These are phyloP conservation scores for Xylaria multiplex DNA, from an alignment of 2,329 filamentous ascomycete genomes.

Conservation along the genomic window DNA sequence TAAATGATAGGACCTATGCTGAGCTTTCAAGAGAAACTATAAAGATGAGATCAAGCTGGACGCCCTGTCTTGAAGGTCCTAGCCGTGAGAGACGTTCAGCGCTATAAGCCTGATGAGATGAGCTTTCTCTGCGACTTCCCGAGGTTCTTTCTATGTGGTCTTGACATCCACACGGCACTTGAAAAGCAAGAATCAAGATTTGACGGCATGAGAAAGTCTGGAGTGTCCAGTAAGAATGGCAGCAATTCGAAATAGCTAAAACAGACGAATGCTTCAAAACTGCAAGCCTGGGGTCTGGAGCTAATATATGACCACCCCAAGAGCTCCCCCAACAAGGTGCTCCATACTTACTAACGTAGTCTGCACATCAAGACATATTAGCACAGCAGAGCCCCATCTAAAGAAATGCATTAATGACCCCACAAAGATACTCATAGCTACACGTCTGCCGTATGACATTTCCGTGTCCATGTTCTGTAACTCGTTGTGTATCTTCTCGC, in stretches of 20 bases:
- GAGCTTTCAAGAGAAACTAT: constrained; percentile 25
- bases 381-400: constrained; percentile 23
- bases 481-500: constrained; percentile 20
- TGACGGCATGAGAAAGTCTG: constrained; percentile 43
- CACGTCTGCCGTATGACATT: constrained; percentile 16
- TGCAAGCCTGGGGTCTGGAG: constrained; percentile 28
- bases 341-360: constrained; percentile 36
- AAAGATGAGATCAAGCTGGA: constrained; percentile 32
- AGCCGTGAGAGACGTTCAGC: constrained; percentile 31
- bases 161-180: constrained; percentile 42
- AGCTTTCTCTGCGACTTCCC: constrained; percentile 28
- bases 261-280: constrained; percentile 18
- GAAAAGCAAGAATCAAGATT: constrained; percentile 35
- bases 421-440: constrained; percentile 27
- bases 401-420: constrained; percentile 18
- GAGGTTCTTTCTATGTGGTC: constrained; percentile 32
- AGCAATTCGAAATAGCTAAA: constrained; percentile 35
- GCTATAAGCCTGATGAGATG: constrained; percentile 34
- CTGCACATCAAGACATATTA: constrained; percentile 25
- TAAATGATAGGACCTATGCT: constrained; percentile 7
- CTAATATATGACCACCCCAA: constrained; percentile 31
- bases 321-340: constrained; percentile 29
- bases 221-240: constrained; percentile 34
- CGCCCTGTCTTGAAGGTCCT: constrained; percentile 25
- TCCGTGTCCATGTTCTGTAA: constrained; percentile 22